Evolutionary conservation across 768 basidiomycete species (phyloP).

Genomic region (Leccinum subgranulosum): DNA sequence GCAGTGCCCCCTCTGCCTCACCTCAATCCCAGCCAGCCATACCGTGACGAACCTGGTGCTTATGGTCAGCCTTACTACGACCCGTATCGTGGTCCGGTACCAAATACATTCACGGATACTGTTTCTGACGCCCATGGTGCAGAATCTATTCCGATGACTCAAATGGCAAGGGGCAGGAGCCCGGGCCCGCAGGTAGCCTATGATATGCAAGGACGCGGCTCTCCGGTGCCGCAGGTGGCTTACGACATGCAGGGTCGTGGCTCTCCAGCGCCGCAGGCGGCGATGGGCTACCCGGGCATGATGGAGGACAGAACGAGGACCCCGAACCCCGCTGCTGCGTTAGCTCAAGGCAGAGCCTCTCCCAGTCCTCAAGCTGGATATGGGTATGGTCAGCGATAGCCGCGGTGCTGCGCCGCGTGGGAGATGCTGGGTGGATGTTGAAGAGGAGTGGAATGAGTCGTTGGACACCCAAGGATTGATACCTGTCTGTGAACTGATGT

Average conservation of each 20-base stretch:
- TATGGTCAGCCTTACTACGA: constrained; percentile 59
- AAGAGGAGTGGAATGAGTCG: constrained; percentile 7
- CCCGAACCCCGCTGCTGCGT: constrained; percentile 23
- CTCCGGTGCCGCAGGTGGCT: constrained; percentile 42
- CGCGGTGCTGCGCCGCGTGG: background rate
- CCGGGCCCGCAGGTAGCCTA: constrained; percentile 45
- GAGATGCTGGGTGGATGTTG: constrained; percentile 7
- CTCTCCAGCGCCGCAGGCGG: constrained; percentile 43
- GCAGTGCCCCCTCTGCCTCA: constrained; percentile 82
- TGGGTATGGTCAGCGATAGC: constrained; percentile 35
- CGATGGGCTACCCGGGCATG: constrained; percentile 31
- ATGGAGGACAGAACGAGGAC: constrained; percentile 29
- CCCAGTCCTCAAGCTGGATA: constrained; percentile 50
- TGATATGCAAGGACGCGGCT: constrained; percentile 31
- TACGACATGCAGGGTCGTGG: constrained; percentile 37
- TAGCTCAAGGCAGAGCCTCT: constrained; percentile 34
- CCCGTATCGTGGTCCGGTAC: constrained; percentile 77
- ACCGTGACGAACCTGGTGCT: constrained; percentile 63
- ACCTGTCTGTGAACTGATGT: constrained; percentile 17
- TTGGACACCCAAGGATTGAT: constrained; percentile 15
- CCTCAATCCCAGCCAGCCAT: constrained; percentile 73
- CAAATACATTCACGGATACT: constrained; percentile 54
- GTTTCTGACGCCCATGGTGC: constrained; percentile 29
- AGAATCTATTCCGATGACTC: constrained; percentile 77
- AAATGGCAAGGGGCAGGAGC: constrained; percentile 43